A percentile compares a stretch with the other conserved stretches of the same genome.
phyloP scores from a whole-genome alignment of 192 early-diverging fungal species.

The Fimicolochytrium jonesii region DNA sequence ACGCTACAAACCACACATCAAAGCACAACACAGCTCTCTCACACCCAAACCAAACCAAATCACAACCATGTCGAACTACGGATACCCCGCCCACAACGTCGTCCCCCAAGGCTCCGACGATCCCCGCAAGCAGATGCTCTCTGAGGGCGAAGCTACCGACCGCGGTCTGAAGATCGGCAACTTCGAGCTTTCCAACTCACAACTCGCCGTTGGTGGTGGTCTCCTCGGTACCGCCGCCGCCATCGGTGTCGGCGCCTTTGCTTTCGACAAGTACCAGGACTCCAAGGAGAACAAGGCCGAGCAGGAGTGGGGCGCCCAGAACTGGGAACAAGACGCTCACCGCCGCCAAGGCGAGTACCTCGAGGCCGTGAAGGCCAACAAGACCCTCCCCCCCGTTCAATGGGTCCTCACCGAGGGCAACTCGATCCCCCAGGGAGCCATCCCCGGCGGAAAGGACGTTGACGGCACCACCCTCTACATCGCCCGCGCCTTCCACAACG shows the following conservation, averaged over 20 bases:
- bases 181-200: not conserved
- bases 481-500: constrained; percentile 44
- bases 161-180: constrained; percentile 8
- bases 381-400: constrained; percentile 16
- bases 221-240: constrained; percentile 37
- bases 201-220: constrained; percentile 26
- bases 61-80: too few relatives aligned
- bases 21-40: too few relatives aligned
- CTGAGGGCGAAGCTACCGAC: not conserved
- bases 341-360: constrained; percentile 22
- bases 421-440: constrained; percentile 40
- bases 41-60: too few relatives aligned
- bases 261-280: constrained; percentile 31
- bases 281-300: constrained; percentile 14
- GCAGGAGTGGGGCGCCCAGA: constrained; percentile 6
- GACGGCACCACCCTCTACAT: constrained; percentile 62
- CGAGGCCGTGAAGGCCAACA: constrained; percentile 18
- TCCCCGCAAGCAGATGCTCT: constrained; percentile 16
- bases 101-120: constrained; percentile 14
- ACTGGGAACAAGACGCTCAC: constrained; percentile 18
- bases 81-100: not conserved
- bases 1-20: too few relatives aligned
- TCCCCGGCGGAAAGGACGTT: constrained; percentile 55
- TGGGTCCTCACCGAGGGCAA: constrained; percentile 24
- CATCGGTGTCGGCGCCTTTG: constrained; percentile 34